Evolutionary conservation across 2,329 filamentous ascomycete genomes (phyloP).

Genomic region (Hypomyces perniciosus): DNA sequence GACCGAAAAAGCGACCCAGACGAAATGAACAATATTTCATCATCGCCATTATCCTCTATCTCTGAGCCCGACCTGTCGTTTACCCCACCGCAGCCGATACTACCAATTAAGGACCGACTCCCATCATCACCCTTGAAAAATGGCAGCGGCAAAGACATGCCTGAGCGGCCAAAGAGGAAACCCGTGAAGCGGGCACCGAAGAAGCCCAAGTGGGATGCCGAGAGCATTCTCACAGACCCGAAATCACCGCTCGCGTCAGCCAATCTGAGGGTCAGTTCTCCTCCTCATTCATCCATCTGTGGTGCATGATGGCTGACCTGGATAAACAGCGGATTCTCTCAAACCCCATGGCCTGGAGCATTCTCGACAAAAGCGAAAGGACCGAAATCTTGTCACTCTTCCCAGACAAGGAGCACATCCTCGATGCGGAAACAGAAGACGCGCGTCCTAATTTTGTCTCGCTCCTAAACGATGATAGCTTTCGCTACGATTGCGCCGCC

Average conservation of each 20-base stretch:
- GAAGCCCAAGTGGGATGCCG: slow-evolving; percentile 32
- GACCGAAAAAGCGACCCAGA: neutral
- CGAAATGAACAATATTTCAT: neutral
- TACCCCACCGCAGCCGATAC: slow-evolving; percentile 1
- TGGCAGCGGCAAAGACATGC: neutral
- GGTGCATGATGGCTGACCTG: neutral
- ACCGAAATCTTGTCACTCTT: slow-evolving; percentile 33
- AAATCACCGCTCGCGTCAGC: slow-evolving; percentile 34
- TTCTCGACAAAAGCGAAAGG: slow-evolving; percentile 28
- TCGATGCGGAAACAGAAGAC: slow-evolving; percentile 27
- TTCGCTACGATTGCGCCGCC: slow-evolving; percentile 40
- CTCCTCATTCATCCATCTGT: neutral
- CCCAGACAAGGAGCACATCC: slow-evolving; percentile 33
- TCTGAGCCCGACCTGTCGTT: slow-evolving; percentile 1
- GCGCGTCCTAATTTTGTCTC: slow-evolving; percentile 37
- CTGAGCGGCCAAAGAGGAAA: slow-evolving; percentile 4
- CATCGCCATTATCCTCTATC: slow-evolving; percentile 3
- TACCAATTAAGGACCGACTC: neutral
- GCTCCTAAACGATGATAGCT: slow-evolving; percentile 41
- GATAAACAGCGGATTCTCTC: slow-evolving; percentile 29
- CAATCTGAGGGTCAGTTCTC: slow-evolving; percentile 29
- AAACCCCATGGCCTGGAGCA: slow-evolving; percentile 34
- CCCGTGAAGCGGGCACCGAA: neutral
- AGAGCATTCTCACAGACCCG: slow-evolving; percentile 30
- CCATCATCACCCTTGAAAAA: neutral